A percentile compares a stretch with the other conserved stretches of the same genome.
phyloP scores from a whole-genome alignment of 2,329 filamentous ascomycete species.

The Biscogniauxia sp. region DNA sequence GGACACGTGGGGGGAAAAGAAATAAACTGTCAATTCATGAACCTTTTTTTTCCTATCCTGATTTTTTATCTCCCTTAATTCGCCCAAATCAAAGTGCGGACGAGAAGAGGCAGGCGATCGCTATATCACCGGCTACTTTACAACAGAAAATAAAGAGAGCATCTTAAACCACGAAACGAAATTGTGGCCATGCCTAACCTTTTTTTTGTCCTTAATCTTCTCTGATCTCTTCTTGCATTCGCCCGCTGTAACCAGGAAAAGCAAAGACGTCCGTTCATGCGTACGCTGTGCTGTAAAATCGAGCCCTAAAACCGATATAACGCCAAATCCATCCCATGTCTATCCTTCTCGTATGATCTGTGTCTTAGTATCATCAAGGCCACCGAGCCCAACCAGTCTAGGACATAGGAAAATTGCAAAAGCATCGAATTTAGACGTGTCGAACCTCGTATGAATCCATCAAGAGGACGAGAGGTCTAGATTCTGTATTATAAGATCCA shows the following conservation, averaged over 20 bases:
- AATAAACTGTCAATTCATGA: background rate
- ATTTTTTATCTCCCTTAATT: background rate
- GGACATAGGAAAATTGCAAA: slow-evolving; percentile 15
- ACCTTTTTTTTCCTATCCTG: background rate
- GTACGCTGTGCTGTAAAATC: background rate
- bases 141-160: background rate
- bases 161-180: background rate
- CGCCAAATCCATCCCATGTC: slow-evolving; percentile 15
- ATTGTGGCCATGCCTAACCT: background rate
- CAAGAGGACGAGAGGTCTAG: slow-evolving; percentile 8
- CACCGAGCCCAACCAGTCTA: slow-evolving; percentile 24
- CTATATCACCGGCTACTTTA: background rate
- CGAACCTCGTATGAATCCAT: slow-evolving; percentile 14
- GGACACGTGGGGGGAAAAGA: too few relatives aligned
- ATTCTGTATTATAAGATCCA: slow-evolving; percentile 19
- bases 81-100: background rate
- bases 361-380: slow-evolving; percentile 20
- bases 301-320: slow-evolving; percentile 8
- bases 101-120: background rate
- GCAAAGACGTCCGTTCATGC: slow-evolving; percentile 1
- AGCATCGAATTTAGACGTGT: slow-evolving; percentile 7
- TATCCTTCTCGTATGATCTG: slow-evolving; percentile 9
- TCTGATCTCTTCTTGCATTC: background rate
- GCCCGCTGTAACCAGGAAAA: slow-evolving; percentile 4
- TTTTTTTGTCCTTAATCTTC: background rate